phyloP scores from a whole-genome alignment of 257 asterid genomes.

The Orobanche coerulescens region DNA sequence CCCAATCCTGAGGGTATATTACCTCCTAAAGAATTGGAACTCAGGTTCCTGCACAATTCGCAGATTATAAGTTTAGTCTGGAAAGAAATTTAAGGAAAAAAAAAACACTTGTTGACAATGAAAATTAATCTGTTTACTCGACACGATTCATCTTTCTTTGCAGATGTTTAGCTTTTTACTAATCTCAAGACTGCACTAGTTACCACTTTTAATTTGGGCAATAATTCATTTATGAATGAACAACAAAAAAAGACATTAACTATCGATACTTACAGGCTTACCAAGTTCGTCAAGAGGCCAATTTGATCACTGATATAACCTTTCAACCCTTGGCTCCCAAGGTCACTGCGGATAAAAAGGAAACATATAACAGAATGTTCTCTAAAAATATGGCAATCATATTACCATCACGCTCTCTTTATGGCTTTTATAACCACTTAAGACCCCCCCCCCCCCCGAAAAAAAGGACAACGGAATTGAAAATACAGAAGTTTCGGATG shows the following conservation, averaged over 20 bases:
- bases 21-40: conserved; percentile 70
- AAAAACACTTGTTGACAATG: not conserved
- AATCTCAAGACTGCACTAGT: not conserved
- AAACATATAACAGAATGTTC: not conserved
- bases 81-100: not conserved
- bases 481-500: no score
- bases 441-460: no score
- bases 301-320: conserved; percentile 76
- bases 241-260: conserved; percentile 7
- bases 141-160: conserved; percentile 5
- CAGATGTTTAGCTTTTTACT: not conserved
- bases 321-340: conserved; percentile 95
- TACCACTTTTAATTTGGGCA: not conserved
- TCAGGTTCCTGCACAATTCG: conserved; percentile 62
- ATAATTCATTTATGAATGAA: conserved; percentile 3
- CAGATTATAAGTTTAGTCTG: conserved; percentile 1
- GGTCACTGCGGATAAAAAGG: conserved; percentile 49
- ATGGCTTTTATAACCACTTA: no score
- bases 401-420: not conserved
- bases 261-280: conserved; percentile 85
- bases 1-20: conserved; percentile 64
- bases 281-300: conserved; percentile 74
- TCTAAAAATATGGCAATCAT: not conserved
- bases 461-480: no score
- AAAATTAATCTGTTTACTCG: not conserved